These are phyloP conservation scores for Xylariaceae sp. DNA, from an alignment of 2,329 filamentous ascomycete species.

Conservation along the genomic window DNA sequence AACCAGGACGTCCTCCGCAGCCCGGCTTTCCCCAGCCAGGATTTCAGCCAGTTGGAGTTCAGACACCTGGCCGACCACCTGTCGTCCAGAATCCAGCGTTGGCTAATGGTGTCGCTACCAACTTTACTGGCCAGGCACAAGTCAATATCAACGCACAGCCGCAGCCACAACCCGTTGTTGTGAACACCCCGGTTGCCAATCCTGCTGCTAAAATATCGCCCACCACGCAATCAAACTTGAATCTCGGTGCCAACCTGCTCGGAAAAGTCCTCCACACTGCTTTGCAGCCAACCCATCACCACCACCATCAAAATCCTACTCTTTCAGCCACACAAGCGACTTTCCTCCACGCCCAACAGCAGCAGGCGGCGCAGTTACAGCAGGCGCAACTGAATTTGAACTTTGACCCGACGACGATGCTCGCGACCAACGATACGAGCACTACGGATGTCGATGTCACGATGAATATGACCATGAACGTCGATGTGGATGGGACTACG, in stretches of 20 bases:
- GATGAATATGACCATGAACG: background rate
- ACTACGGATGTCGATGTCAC: background rate
- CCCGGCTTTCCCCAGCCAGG: constrained; percentile 8
- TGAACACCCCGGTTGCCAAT: background rate
- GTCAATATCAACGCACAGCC: constrained; percentile 12
- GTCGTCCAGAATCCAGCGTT: constrained; percentile 20
- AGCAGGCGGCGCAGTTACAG: no score
- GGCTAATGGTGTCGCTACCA: constrained; percentile 13
- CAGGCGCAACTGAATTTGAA: background rate
- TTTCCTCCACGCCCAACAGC: no score
- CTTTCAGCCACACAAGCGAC: background rate
- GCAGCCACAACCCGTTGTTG: constrained; percentile 13
- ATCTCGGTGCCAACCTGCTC: background rate
- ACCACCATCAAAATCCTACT: background rate
- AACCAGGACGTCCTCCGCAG: background rate
- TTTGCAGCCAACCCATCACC: background rate
- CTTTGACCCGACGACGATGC: background rate
- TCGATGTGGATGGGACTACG: background rate
- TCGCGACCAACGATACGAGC: background rate
- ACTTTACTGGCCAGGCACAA: constrained; percentile 15
- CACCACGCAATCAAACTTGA: background rate
- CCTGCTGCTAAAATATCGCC: background rate
- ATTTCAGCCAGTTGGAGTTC: constrained; percentile 19
- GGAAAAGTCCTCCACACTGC: background rate
- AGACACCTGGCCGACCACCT: constrained; percentile 23